Evolutionary conservation across 2,329 filamentous ascomycete species (phyloP), one percentile per base, ranked within the genome.

Genomic region (Reticulascus tulasneorum): DNA sequence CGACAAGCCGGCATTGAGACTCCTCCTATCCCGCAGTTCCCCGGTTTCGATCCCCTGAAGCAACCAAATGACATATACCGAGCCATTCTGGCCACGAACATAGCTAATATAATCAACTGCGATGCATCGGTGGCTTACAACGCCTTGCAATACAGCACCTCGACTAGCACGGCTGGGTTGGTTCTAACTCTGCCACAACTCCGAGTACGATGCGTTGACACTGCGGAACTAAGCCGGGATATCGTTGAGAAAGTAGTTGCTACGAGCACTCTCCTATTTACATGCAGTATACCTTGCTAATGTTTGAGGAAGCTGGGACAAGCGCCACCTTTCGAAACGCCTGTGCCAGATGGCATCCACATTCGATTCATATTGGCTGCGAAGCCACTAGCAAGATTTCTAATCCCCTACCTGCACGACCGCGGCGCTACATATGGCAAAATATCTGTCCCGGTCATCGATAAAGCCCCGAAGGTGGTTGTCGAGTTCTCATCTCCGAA

Each of bases 401-500:
- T 84, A 10, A 55, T 86, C 6, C 69, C 72, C 5, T 73, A 74
- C 39, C 76, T 85, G 33, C 63, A 77, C 40, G 71, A 75, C 48
- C 68, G 75, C 27, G 71, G 70, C 42, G 53, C 59, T 3, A 59
- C 64, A 15, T 86, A 76, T 51, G 82, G 82, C 38, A 73, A 47
- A 79, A 84, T 56, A 64, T 67, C n/a, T 67, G 66, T 26, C 55
- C 73, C 23, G 82, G 82, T 13, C 66, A 81, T 17, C 71, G 69
- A 39, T 75, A 86, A 63, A 21, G 49, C 50, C 42, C 69, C 67
- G 51, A 64, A 59, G 51, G 71, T 82, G 28, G 68, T 87, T 27
- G 70, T 87, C 42, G 84, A 87, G 48, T 87, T 86, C 58, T 84
- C 80, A 2, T 84, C 79, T 7, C 83, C 84, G 20, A 89, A 88